Conservation (phyloP, 2,329 filamentous ascomycete genomes). For the Neopestalotiopsis clavispora region DNA sequence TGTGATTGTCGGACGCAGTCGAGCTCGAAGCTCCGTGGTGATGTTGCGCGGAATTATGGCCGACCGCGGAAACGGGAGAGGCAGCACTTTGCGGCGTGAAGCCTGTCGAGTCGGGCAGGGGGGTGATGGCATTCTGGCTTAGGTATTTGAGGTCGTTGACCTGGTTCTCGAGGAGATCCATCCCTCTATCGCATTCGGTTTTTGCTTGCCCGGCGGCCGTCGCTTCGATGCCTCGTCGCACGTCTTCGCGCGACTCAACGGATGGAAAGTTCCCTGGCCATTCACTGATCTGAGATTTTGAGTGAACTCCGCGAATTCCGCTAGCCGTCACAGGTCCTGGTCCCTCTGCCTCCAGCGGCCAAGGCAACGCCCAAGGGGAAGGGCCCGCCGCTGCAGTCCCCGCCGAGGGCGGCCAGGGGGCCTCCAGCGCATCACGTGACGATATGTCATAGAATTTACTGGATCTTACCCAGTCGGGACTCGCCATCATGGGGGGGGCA, state of each 20-base stretch:
- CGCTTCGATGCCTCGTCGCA: background rate
- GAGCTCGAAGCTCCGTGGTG: constrained; percentile 15
- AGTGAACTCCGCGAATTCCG: constrained; percentile 11
- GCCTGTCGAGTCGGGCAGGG: constrained; percentile 29
- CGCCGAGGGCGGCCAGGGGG: background rate
- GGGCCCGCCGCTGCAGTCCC: background rate
- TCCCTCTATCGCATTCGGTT: constrained; percentile 8
- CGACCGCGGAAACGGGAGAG: constrained; percentile 22
- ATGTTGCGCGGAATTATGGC: constrained; percentile 23
- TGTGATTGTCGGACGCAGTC: constrained; percentile 10
- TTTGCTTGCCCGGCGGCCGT: background rate
- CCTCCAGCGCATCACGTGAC: background rate
- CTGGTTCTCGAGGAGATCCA: constrained; percentile 35
- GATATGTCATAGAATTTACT: background rate
- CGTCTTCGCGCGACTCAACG: background rate
- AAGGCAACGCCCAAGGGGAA: constrained; percentile 1
- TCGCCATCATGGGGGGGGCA: background rate
- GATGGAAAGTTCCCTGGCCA: background rate
- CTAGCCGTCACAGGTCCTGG: constrained; percentile 1
- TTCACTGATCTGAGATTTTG: constrained; percentile 13
- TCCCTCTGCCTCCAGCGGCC: background rate
- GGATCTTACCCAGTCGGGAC: background rate
- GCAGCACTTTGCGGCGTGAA: constrained; percentile 21
- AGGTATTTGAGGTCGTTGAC: constrained; percentile 40
- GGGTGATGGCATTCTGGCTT: constrained; percentile 26